Base-by-base conservation (phyloP, 352 stramenopile species). In the Pythium vanterpoolii region DNA sequence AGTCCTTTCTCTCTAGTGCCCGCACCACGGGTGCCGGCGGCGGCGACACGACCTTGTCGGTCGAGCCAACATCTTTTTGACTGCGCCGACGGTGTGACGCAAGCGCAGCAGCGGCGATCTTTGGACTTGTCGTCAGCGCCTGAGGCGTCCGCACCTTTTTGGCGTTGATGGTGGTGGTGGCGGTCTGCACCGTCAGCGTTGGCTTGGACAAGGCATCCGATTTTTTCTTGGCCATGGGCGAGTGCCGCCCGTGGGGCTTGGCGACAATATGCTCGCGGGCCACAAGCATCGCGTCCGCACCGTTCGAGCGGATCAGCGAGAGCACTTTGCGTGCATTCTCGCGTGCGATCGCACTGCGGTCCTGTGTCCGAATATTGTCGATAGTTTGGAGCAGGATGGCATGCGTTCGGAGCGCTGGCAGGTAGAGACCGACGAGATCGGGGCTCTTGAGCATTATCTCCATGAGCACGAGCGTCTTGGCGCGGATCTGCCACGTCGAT, bases 251-350 rank as follows among this genome's bases (percentile, higher is more conserved):
- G 47, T 82, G 75, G 0, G 56, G 62, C 51, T 83, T 74, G 7
- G 51, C 43, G 0, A 13, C 34, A 0, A 67, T 18, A 14, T 43
- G 72, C 49, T 72, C 63, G 30, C 73, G 75, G 3, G 67, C 59
- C 36, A 87, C 62, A 26, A 74, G 49, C 51, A 66, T 68, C 30
- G 71, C 19, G 48, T 84, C 73, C 1, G 56, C 23, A 16, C 74
- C 79, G 47, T 83, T 79, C 1, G 79, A 86, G 14, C 55, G 73
- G 51, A 87, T 69, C 46, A 89, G 60, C 34, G 79, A 89, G 31
- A 86, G 38, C 19, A 80, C 60, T 34, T 76, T 87, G 19, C 79
- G 79, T 7, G 74, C 71, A 51, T 77, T 75, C 26, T 87, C 75
- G 7, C 79, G 73, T 0, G 70, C 59, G 23, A 84, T 68, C 14